phyloP scores from a whole-genome alignment of 805 yeast species.

The Candida jianshihensis region DNA sequence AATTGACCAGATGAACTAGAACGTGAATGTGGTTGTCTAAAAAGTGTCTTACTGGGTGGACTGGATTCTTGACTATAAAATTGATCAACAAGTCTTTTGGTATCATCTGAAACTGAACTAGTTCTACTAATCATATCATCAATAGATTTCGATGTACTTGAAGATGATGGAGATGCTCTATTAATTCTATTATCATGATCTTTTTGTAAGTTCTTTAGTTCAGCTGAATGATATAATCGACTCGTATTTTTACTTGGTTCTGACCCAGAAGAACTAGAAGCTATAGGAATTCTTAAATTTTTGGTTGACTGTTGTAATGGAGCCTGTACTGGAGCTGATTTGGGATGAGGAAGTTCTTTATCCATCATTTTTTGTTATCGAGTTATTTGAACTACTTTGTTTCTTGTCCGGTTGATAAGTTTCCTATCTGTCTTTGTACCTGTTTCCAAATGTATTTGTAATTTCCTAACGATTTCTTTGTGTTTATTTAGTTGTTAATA shows the following conservation, averaged over 20 bases:
- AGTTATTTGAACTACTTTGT: not conserved
- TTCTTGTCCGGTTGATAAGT: not conserved
- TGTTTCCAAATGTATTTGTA: too few species aligned
- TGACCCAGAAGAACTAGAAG: too few species aligned
- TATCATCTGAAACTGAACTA: not conserved
- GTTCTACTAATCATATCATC: not conserved
- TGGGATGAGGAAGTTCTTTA: conserved; percentile 5
- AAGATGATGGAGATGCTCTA: too few species aligned
- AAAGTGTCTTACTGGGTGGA: not conserved
- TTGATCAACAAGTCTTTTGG: conserved; percentile 14
- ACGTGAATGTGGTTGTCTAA: not conserved
- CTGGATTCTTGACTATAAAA: conserved; percentile 8
- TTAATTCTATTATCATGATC: too few species aligned
- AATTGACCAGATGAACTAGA: too few species aligned
- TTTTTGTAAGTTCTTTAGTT: too few species aligned
- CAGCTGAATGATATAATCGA: too few species aligned
- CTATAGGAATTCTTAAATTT: conserved; percentile 9
- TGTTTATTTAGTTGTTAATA: too few species aligned
- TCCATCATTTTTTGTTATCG: not conserved
- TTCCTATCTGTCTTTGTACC: too few species aligned
- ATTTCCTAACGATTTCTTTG: too few species aligned
- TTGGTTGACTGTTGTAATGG: conserved; percentile 10
- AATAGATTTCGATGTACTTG: not conserved
- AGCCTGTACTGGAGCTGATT: conserved; percentile 15
- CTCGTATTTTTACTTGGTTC: too few species aligned